Evolutionary conservation across 2,329 filamentous ascomycete species (phyloP).

Genomic region (Neoscytalidium dimidiatum): DNA sequence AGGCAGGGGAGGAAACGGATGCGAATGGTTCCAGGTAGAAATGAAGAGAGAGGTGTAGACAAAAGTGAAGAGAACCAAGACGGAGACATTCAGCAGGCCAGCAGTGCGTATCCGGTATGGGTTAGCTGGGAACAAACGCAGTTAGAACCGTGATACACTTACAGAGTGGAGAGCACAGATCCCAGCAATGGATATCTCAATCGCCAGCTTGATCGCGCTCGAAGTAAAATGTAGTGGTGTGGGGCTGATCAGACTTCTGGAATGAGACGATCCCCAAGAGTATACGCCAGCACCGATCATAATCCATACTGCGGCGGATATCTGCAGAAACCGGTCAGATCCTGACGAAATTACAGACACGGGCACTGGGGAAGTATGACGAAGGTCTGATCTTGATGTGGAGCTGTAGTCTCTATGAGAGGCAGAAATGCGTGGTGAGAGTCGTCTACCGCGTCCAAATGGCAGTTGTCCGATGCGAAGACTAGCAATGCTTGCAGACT

Average conservation of each 20-base stretch:
- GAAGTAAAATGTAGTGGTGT: neutral
- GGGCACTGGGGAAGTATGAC: no score
- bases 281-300: neutral
- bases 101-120: neutral
- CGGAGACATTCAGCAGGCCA: neutral
- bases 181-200: neutral
- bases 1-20: slow-evolving; percentile 12
- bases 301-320: neutral
- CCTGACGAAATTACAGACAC: neutral
- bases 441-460: no score
- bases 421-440: no score
- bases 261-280: neutral
- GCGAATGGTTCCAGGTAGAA: slow-evolving; percentile 3
- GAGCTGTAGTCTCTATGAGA: no score
- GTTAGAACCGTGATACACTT: neutral
- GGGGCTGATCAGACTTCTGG: neutral
- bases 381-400: no score
- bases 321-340: neutral
- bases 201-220: neutral
- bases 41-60: neutral
- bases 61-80: neutral
- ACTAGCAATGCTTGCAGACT: no score
- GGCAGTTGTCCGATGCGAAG: no score
- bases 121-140: neutral
- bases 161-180: slow-evolving; percentile 2